phyloP scores from a whole-genome alignment of 495 filamentous ascomycete genomes.

The Hapsidospora chrysogenum region DNA sequence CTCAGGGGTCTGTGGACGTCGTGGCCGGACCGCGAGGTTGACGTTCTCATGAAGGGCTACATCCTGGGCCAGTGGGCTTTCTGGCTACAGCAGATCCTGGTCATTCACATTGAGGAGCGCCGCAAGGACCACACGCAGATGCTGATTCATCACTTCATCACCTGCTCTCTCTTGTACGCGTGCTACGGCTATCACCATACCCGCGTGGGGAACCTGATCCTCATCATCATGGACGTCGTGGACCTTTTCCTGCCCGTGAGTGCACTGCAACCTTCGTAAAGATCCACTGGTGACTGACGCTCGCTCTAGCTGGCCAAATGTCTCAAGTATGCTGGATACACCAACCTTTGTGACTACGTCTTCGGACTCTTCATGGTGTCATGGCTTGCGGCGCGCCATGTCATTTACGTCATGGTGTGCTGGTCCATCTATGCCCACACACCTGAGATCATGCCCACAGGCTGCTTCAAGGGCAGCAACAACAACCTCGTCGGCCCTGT shows the following conservation, averaged over 20 bases:
- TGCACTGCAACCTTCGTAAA: constrained; percentile 4
- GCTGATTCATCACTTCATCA: constrained; percentile 89
- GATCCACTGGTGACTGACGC: neutral
- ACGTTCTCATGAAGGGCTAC: constrained; percentile 70
- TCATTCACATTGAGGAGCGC: constrained; percentile 84
- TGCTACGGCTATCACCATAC: constrained; percentile 76
- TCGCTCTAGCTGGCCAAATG: constrained; percentile 66
- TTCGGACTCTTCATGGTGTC: constrained; percentile 77
- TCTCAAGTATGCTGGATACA: constrained; percentile 71
- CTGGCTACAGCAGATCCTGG: constrained; percentile 85
- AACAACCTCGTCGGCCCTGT: constrained; percentile 36
- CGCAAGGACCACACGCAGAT: constrained; percentile 93
- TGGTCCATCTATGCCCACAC: constrained; percentile 68
- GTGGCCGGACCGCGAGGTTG: constrained; percentile 63
- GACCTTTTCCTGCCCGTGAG: constrained; percentile 77
- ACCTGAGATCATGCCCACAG: constrained; percentile 40
- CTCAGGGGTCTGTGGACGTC: constrained; percentile 62
- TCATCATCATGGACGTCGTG: constrained; percentile 87
- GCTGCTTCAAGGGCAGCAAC: constrained; percentile 44
- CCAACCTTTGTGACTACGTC: constrained; percentile 58
- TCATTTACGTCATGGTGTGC: constrained; percentile 59
- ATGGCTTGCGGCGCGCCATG: constrained; percentile 74
- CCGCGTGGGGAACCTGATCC: constrained; percentile 73
- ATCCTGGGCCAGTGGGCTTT: constrained; percentile 84
- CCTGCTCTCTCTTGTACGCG: constrained; percentile 56